Percentiles rank a stretch among this genome's conserved stretches.
Conservation (phyloP, 768 basidiomycete species). For the Cystofilobasidium macerans region DNA sequence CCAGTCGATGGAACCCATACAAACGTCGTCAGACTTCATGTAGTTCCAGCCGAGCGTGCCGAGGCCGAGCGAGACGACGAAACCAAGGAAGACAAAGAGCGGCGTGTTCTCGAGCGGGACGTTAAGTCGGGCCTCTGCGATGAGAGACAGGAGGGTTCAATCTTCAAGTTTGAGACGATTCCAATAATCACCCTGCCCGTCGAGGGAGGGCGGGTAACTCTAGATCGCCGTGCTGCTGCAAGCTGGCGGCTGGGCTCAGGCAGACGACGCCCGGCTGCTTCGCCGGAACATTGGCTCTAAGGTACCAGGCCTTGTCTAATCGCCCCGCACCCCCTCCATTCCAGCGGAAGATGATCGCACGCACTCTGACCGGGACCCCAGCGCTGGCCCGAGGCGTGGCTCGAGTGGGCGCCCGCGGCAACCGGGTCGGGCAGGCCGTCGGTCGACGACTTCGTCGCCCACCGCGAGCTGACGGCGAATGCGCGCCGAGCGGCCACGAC, state of each 20-base stretch:
- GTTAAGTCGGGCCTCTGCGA: neutral
- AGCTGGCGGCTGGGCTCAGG: neutral
- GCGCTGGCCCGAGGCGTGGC: neutral
- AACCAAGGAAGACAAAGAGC: neutral
- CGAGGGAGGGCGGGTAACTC: no score
- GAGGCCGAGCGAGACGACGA: neutral
- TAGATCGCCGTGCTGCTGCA: no score
- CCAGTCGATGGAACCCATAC: no score
- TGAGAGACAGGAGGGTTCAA: neutral
- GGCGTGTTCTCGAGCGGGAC: slow-evolving; percentile 8
- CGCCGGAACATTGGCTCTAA: no score
- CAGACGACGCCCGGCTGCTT: no score
- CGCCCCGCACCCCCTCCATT: no score
- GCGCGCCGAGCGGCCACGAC: no score
- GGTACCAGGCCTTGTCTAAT: no score
- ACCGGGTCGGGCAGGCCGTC: neutral
- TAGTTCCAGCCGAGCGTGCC: slow-evolving; percentile 1
- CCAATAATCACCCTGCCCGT: no score
- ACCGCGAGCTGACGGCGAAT: no score
- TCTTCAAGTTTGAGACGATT: no score
- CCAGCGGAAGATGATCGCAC: neutral
- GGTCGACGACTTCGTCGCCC: neutral
- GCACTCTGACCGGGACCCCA: neutral
- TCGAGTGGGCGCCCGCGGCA: neutral
- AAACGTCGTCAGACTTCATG: slow-evolving; percentile 1